Evolutionary conservation across 139 green algal species (phyloP), one percentile per base, ranked within the genome.

Genomic region (Deuterostichococcus epilithicus): DNA sequence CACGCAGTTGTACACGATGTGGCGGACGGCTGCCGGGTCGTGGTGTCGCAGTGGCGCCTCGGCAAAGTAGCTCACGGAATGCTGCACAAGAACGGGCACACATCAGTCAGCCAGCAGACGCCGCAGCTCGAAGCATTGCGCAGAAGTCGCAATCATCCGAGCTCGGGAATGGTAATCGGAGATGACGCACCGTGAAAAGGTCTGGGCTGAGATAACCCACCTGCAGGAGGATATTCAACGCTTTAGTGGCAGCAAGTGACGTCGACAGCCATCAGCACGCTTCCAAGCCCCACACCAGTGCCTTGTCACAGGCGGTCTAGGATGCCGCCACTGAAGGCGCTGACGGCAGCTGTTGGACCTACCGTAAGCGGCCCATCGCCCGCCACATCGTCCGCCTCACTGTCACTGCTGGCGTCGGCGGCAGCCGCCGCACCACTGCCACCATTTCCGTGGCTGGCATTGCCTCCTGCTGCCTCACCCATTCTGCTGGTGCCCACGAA

Each of bases 31-130:
- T 28, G 39, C 30, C 5, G 32, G 63, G 85, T 84, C 39, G 85
- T 98, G 94, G 71, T 92, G 80, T 1, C 78, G 75, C n/a, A 99
- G 86, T 0, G 94, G 94, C 6, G 90, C 95, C 81, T 98, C 90
- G 0, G 93, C 92, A 89, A 99, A 99, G 86, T 98, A 99, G 52
- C 90, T 96, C 28, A 98, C 95, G 0, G 86, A 95, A 84, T 99
- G 95, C 52, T 63, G 52, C 52, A 63, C 8, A 28, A 13, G 42
- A 13, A 63, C 18, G 28, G 52, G 28, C 3, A 3, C 8, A 63
- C 18, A 5, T 25, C 28, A 23, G 52, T n/a, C n/a, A n/a, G n/a
- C n/a, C n/a, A n/a, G n/a, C n/a, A n/a, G n/a, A n/a, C n/a, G n/a
- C n/a, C n/a, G n/a, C n/a, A n/a, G n/a, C n/a, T n/a, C n/a, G n/a